phyloP scores from a whole-genome alignment of 495 filamentous ascomycete genomes.

The Amorphotheca resinae region DNA sequence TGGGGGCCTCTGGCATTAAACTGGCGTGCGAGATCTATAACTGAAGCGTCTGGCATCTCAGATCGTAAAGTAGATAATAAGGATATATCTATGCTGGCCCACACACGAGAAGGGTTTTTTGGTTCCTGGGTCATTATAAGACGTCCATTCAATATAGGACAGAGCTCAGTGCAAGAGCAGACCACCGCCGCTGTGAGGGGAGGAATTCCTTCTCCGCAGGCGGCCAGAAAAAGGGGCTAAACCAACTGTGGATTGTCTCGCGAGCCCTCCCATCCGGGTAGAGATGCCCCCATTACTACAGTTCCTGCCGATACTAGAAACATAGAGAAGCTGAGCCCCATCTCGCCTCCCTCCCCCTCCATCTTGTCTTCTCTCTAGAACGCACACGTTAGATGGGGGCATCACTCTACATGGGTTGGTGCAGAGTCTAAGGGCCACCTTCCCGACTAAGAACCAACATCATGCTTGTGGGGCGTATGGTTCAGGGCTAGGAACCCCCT shows the following conservation, averaged over 20 bases:
- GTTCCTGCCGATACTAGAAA: neutral
- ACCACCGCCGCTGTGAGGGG: neutral
- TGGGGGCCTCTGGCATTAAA: neutral
- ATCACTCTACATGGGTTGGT: neutral
- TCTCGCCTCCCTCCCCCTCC: neutral
- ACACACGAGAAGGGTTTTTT: neutral
- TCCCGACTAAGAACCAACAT: neutral
- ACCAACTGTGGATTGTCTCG: neutral
- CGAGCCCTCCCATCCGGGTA: neutral
- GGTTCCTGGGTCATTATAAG: neutral
- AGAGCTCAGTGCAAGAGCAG: neutral
- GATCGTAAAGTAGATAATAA: neutral
- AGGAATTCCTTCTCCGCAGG: no score
- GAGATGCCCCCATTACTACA: neutral
- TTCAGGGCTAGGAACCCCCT: neutral
- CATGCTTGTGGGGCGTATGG: neutral
- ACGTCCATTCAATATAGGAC: neutral
- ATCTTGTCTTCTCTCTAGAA: neutral
- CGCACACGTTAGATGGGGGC: neutral
- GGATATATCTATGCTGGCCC: neutral
- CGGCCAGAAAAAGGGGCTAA: neutral
- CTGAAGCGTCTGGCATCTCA: neutral
- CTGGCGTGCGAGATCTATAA: neutral
- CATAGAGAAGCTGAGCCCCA: neutral
- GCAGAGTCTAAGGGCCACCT: neutral